A percentile compares a stretch with the other conserved stretches of the same genome.
Conservation (phyloP, 257 asterid genomes). For the Nicotiana paniculata region DNA sequence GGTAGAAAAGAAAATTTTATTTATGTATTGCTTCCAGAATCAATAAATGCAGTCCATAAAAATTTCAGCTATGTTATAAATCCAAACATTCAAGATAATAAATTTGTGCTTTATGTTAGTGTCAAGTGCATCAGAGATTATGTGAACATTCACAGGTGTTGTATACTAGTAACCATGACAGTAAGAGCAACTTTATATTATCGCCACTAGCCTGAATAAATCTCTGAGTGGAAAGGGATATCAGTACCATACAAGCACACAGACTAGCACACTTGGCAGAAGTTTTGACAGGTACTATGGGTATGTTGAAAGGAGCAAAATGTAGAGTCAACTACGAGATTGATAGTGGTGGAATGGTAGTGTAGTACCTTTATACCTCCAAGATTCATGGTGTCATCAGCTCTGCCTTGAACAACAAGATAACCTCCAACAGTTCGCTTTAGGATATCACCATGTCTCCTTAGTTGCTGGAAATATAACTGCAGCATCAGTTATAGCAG, state of each 20-base stretch:
- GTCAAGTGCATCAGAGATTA: neutral
- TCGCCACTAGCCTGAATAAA: neutral
- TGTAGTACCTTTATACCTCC: slow-evolving; percentile 82
- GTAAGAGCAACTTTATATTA: neutral
- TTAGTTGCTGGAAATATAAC: slow-evolving; percentile 50
- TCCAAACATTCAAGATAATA: neutral
- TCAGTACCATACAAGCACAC: neutral
- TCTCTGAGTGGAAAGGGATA: neutral
- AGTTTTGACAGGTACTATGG: neutral
- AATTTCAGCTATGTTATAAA: neutral
- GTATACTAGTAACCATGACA: neutral
- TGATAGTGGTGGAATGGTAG: neutral
- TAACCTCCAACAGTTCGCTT: slow-evolving; percentile 74
- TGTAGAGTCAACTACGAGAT: neutral
- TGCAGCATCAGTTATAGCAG: neutral
- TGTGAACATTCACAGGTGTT: neutral
- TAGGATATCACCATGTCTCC: slow-evolving; percentile 87
- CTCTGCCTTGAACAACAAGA: slow-evolving; percentile 70
- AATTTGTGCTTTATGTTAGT: neutral
- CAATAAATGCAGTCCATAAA: neutral
- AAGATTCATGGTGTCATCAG: slow-evolving; percentile 96
- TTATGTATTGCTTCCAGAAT: neutral
- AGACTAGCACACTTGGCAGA: neutral
- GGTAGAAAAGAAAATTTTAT: neutral
- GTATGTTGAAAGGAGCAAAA: neutral